Evolutionary conservation across 768 basidiomycete genomes (phyloP).

Genomic region (Boletus sp.): DNA sequence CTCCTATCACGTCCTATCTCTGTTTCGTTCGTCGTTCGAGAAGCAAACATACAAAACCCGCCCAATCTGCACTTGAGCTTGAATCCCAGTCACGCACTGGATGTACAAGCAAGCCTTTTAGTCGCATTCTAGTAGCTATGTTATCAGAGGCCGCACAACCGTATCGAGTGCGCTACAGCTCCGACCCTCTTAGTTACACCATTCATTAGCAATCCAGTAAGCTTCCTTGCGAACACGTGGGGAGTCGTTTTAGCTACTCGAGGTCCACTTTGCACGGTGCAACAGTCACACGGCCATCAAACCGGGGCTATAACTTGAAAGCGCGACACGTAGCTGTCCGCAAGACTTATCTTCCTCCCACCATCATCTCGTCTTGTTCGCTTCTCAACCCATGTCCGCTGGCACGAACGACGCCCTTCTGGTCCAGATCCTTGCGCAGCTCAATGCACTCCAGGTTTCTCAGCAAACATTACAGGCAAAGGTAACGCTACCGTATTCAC

Average conservation of each 20-base stretch:
- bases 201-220: not conserved
- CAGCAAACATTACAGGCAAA: conserved; percentile 81
- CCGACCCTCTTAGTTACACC: not conserved
- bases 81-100: no score
- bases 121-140: not conserved
- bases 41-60: not conserved
- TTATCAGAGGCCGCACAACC: not conserved
- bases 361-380: conserved; percentile 9
- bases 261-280: not conserved
- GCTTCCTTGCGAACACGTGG: not conserved
- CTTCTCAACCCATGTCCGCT: conserved; percentile 27
- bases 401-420: conserved; percentile 51
- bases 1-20: not conserved
- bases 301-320: conserved; percentile 12
- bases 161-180: no score
- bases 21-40: not conserved
- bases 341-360: conserved; percentile 9
- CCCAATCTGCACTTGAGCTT: not conserved
- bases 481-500: conserved; percentile 38
- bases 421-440: conserved; percentile 69
- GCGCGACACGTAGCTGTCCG: not conserved
- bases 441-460: conserved; percentile 67
- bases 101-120: not conserved
- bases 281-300: not conserved
- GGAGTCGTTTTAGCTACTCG: not conserved